phyloP scores from a whole-genome alignment of 345 rosid species.

The Reutealis trisperma region DNA sequence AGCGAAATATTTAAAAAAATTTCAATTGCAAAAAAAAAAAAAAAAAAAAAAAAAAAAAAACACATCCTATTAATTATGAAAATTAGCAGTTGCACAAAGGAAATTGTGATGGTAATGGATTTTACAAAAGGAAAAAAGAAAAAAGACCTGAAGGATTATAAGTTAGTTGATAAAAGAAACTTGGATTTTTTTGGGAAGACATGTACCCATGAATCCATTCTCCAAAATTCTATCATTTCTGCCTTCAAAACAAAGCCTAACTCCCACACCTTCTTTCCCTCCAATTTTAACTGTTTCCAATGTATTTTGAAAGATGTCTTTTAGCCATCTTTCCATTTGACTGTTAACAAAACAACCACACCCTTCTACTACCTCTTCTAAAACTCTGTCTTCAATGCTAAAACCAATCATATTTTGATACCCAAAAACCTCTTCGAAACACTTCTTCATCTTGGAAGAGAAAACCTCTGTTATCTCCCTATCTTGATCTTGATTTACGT shows the following conservation, averaged over 20 bases:
- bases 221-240: slow-evolving; percentile 27
- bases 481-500: slow-evolving; percentile 31
- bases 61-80: slow-evolving; percentile 33
- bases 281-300: slow-evolving; percentile 43
- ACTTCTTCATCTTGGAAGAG: slow-evolving; percentile 40
- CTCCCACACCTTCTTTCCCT: slow-evolving; percentile 41
- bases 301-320: slow-evolving; percentile 62
- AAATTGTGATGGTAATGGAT: slow-evolving; percentile 26
- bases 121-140: slow-evolving; percentile 28
- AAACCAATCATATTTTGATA: slow-evolving; percentile 42
- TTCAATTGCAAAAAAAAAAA: too few species aligned
- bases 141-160: not conserved
- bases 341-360: slow-evolving; percentile 40
- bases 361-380: slow-evolving; percentile 49
- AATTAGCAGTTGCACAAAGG: slow-evolving; percentile 28
- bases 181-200: slow-evolving; percentile 59
- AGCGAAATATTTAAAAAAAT: too few species aligned
- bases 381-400: slow-evolving; percentile 50
- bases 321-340: slow-evolving; percentile 71
- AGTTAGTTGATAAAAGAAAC: slow-evolving; percentile 38
- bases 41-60: slow-evolving; percentile 9
- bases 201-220: slow-evolving; percentile 50
- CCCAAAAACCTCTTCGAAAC: slow-evolving; percentile 47
- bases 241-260: slow-evolving; percentile 50
- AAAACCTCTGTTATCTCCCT: slow-evolving; percentile 41